Base-by-base conservation (phyloP, 305 asterid species). In the Plantago coronopus region DNA sequence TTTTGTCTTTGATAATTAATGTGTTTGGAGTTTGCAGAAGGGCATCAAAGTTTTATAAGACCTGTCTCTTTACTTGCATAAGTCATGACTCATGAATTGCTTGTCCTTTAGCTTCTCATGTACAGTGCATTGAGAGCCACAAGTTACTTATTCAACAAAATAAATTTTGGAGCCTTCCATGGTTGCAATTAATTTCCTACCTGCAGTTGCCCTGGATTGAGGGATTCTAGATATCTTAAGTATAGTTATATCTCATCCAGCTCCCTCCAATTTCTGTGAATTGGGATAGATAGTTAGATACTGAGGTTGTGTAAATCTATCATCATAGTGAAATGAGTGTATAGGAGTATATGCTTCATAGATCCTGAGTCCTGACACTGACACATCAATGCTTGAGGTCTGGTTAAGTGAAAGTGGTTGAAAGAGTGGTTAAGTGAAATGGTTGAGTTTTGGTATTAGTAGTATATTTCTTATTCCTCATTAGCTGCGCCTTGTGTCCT, bases 21-120 rank as follows among this genome's bases (percentile, higher is more conserved):
- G 66, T 25, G 57, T 18, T 59, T 44, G 58, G 67, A 50, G 20
- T 49, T 59, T 48, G 69, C 59, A 22, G 20, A 47, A 58, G 22
- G 13, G 68, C 67, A 69, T 62, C 57, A 21, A 48, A 62, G 56
- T 49, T 17, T 43, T 18, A 2, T 54, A 48, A 21, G 51, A 42
- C 44, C 58, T 40, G 58, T 45, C 69, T 25, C 63, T 71, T 62
- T 49, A 60, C 51, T 70, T 48, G 72, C 51, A 63, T 53, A 69
- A 66, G 69, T 43, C 23, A 59, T 46, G 48, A 69, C 50, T 66
- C 59, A 59, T 45, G 57, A 72, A 56, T 66, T 62, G 63, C 72
- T 69, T 69, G 77, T 66, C 78, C 50, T 71, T 68, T 79, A 66
- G 74, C 73, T 62, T 61, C 44, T 53, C 7, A 55, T 68, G 73